Evolutionary conservation across 176 grass and related monocot genomes (phyloP), one percentile per base, ranked within the genome.

Genomic region (Juncus inflexus): DNA sequence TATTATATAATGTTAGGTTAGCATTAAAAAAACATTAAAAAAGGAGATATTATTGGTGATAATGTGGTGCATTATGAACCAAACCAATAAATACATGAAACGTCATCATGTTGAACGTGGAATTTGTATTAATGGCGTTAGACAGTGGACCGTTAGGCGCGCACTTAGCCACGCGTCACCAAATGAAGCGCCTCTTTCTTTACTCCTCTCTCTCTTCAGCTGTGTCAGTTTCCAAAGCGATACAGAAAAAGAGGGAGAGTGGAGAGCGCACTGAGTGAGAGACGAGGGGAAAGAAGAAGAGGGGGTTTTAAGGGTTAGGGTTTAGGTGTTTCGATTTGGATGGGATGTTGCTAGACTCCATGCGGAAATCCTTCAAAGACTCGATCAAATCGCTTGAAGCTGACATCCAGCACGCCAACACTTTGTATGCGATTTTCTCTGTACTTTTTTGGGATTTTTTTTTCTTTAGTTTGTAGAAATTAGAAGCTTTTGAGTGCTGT

Each of bases 361-460:
- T 90, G 83, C 76, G 86, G 5, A 90, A 73, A 74, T 75, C 86
- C 62, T 95, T 95, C 81, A 80, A 85, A 81, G 90, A 95, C 55
- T 95, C 90, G 64, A 75, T 90, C 50, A 90, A 95, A 83, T 77
- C 90, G 75, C 86, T 95, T 66, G 83, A 95, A 78, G 83, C 90
- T 68, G 86, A 90, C 72, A 85, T 95, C 83, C 86, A 90, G 74
- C 86, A 90, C 76, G 90, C 90, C 67, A 95, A 95, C 86, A 80
- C 83, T 9, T 55, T 90, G 90, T 95, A 80, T 74, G 86, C 69
- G 8, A 1, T 15, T 42, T 43, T 66, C 19, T 28, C 19, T 28
- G 19, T 28, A 1, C 15, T 58, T 35, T 6, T 8, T 5, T 37
- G 5, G 7, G 51, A 2, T 66, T 11, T 60, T 35, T 2, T 8